Evolutionary conservation across 352 stramenopile genomes (phyloP), one percentile per base, ranked within the genome.

Genomic region (Globisporangium radiosum): DNA sequence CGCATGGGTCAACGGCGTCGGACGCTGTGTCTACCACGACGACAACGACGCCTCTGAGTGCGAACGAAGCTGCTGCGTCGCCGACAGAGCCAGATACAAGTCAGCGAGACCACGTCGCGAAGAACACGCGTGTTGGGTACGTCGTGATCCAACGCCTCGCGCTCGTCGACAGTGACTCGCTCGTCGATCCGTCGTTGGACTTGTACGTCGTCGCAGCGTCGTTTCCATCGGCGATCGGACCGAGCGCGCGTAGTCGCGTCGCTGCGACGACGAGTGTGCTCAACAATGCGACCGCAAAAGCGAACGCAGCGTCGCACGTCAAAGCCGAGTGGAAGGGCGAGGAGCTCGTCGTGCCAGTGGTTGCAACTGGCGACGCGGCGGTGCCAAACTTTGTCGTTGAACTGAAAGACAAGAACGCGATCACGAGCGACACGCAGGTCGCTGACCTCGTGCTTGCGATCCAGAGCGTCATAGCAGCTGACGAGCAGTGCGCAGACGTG

Each of bases 371-470:
- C 2, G 25, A 36, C 6, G 51, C 51, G 11, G 10, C 48, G 39
- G 17, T 40, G 37, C 15, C 17, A 37, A 59, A 64, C 25, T 39
- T 79, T 14, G 15, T 39, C 4, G 38, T 78, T 45, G 60, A 71
- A 9, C 47, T 85, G 8, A 76, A 76, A 25, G 75, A 85, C 60
- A 81, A 78, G 45, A 75, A 81, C 50, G 71, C 72, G 0, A 75
- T 81, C 47, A 68, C 72, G 47, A 69, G 66, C 47, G 75, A 84
- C 37, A 64, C 54, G 4, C 56, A 69, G 5, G 59, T 81, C 17
- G 71, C 68, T 10, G 44, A 51, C 4, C 68, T 66, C 49, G 19
- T 38, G 13, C 11, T 71, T 6, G 48, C 45, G 3, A 33, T 77
- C 15, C 51, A 47, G 33, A 59, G 66, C 13, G 42, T 62, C 8